These are phyloP conservation scores for Mycena polygramma DNA, from an alignment of 768 basidiomycete species.

Conservation along the genomic window DNA sequence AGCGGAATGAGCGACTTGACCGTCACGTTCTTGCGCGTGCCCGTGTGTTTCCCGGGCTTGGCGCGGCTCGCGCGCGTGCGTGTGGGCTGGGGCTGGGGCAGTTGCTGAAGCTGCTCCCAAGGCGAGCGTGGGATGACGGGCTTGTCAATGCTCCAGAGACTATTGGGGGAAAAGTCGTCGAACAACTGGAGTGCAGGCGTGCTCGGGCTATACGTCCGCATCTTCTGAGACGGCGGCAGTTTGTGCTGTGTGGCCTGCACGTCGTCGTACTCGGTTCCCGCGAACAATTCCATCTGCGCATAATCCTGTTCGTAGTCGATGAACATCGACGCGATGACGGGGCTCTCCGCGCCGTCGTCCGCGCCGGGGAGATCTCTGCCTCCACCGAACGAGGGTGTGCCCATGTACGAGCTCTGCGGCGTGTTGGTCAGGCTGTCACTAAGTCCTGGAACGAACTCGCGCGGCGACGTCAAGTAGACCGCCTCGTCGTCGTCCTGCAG, in stretches of 20 bases:
- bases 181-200: slow-evolving; percentile 29
- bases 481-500: background rate
- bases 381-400: too few species aligned
- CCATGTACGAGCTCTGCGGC: too few species aligned
- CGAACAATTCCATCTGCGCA: too few species aligned
- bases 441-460: too few species aligned
- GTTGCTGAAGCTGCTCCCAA: too few species aligned
- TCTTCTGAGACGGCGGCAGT: slow-evolving; percentile 7
- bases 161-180: background rate
- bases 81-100: slow-evolving; percentile 33
- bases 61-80: slow-evolving; percentile 54
- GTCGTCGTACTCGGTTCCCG: too few species aligned
- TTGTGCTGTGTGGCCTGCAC: background rate
- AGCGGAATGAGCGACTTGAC: slow-evolving; percentile 61
- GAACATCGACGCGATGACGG: slow-evolving; percentile 9
- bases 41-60: slow-evolving; percentile 35
- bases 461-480: slow-evolving; percentile 24
- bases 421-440: too few species aligned
- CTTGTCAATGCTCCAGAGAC: background rate
- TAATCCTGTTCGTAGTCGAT: background rate
- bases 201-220: slow-evolving; percentile 20
- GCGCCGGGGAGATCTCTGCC: too few species aligned
- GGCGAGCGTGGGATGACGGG: slow-evolving; percentile 25
- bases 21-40: slow-evolving; percentile 67
- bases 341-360: slow-evolving; percentile 1